Percentiles rank a stretch among this genome's conserved stretches.
phyloP scores from a whole-genome alignment of 345 rosid genomes.

The Salix exigua region DNA sequence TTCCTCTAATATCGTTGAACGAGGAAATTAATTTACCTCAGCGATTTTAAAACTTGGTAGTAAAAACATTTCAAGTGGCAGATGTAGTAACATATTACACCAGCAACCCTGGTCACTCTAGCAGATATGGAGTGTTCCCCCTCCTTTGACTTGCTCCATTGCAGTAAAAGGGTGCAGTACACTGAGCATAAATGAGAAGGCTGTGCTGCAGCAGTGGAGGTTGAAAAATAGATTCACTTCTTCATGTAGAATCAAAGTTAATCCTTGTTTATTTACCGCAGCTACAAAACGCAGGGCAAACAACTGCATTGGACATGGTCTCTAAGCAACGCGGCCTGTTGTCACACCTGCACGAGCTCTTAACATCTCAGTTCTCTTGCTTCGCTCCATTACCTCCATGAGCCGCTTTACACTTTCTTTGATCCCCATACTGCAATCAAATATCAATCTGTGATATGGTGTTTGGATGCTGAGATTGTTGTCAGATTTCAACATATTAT shows the following conservation, averaged over 20 bases:
- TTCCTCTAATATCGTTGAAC: not conserved
- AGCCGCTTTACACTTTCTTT: slow-evolving; percentile 90
- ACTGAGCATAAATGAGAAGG: not conserved
- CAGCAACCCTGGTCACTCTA: not conserved
- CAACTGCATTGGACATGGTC: slow-evolving; percentile 1
- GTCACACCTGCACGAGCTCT: slow-evolving; percentile 59
- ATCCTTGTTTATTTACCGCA: slow-evolving; percentile 52
- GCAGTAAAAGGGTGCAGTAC: no score
- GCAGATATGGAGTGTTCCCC: not conserved
- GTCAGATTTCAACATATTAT: not conserved
- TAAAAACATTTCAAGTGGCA: not conserved
- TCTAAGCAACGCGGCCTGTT: slow-evolving; percentile 35
- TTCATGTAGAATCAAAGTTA: slow-evolving; percentile 22
- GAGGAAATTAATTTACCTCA: not conserved
- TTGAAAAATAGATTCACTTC: slow-evolving; percentile 1
- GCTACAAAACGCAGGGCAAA: slow-evolving; percentile 27
- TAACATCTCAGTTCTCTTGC: slow-evolving; percentile 92
- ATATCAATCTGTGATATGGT: slow-evolving; percentile 1
- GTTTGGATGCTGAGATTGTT: not conserved
- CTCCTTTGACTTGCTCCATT: not conserved
- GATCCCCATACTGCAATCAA: slow-evolving; percentile 67
- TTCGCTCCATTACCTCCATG: slow-evolving; percentile 87
- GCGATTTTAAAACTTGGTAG: not conserved
- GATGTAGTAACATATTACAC: not conserved
- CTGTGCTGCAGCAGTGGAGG: not conserved